A percentile compares a stretch with the other conserved stretches of the same genome.
Evolutionary conservation across 108 stramenopile species (phyloP).

Genomic region (Seminavis robusta): DNA sequence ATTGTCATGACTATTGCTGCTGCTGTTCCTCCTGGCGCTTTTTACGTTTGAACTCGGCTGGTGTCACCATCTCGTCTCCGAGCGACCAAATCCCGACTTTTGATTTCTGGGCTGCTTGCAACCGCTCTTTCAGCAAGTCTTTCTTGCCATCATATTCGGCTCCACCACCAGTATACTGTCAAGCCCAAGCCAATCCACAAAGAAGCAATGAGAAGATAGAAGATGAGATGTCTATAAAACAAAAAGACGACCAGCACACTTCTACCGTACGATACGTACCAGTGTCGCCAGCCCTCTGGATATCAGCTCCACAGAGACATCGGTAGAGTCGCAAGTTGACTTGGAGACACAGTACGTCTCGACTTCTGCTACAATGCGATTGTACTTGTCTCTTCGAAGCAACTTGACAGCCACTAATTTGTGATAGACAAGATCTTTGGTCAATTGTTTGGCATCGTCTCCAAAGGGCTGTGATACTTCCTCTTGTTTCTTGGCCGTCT

Average conservation of each 20-base stretch:
- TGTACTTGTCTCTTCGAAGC: constrained; percentile 55
- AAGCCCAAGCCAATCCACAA: too few species aligned
- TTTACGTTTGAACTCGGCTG: constrained; percentile 49
- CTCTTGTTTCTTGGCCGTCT: constrained; percentile 34
- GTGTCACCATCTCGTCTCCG: constrained; percentile 16
- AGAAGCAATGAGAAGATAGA: too few species aligned
- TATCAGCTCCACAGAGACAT: constrained; percentile 38
- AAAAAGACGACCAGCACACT: too few species aligned
- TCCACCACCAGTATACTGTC: constrained; percentile 63
- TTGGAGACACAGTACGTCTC: constrained; percentile 10
- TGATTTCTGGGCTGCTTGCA: constrained; percentile 19
- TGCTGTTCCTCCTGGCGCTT: too few species aligned
- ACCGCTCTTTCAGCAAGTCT: constrained; percentile 21
- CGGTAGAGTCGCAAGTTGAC: constrained; percentile 14
- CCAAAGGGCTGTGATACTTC: constrained; percentile 39
- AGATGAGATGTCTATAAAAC: too few species aligned
- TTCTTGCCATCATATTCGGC: constrained; percentile 57
- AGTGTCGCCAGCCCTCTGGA: constrained; percentile 45
- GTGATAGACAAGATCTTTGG: constrained; percentile 16
- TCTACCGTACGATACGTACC: too few species aligned
- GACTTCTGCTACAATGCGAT: constrained; percentile 41
- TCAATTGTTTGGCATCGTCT: constrained; percentile 49
- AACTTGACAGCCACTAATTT: constrained; percentile 51
- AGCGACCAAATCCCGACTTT: constrained; percentile 41
- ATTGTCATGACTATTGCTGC: too few species aligned